Base-by-base conservation (phyloP, 164 flowering plant genomes). In the Magnolia kwangsiensis region DNA sequence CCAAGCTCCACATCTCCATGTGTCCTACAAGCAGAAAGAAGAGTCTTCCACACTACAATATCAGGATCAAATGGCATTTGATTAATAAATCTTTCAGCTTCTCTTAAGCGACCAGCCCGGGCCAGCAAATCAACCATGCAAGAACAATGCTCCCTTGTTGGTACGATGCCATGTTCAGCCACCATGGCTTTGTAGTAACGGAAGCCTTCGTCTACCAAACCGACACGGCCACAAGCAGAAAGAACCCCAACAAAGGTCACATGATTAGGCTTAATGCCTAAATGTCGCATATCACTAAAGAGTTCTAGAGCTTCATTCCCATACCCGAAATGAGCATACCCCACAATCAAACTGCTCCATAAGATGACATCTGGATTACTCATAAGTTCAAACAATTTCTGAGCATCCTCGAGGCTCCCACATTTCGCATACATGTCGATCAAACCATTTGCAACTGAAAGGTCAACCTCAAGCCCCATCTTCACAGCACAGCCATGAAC, bases 341-440 rank as follows among this genome's bases (percentile, higher is more conserved):
- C 91, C 49, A 88, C 84, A 72, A 91, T 87, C 61, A 91, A 79
- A 82, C 86, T 84, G 79, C 88, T 91, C 92, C 94, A 92, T 13
- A 92, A 87, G 69, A 92, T 84, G 63, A 89, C 87, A 85, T 92
- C 89, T 1, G 85, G 85, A 70, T 78, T 77, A 21, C 37, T 78
- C 84, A 88, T 84, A 14, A 71, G 69, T 45, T 85, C 81, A 76
- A 90, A 92, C 68, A 87, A 69, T 76, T 79, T 77, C 37, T 18
- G 70, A 72, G 92, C 90, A 79, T 31, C 81, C 51, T 51, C 78
- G 7, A 88, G 86, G 58, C 84, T 82, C 14, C 92, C 91, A 78
- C 91, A 90, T 67, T 90, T 91, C 8, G 87, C 78, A 79, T 90
- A 89, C 91, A 88, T 88, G 81, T 90, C 91, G 69, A 91, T 86